phyloP scores from a whole-genome alignment of 441 rosid species.

The Oxalis stricta region DNA sequence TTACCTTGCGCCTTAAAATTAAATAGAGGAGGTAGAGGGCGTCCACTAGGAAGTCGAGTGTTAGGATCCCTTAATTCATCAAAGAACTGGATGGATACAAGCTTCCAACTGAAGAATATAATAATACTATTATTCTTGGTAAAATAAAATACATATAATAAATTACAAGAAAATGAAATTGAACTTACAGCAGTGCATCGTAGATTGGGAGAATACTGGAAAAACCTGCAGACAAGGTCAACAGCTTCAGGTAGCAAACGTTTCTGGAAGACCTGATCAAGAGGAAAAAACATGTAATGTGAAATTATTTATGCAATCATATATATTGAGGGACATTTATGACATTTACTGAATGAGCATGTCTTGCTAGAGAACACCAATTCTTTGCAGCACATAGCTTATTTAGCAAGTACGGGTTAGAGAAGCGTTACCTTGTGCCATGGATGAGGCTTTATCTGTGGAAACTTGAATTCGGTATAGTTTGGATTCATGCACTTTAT shows the following conservation, averaged over 20 bases:
- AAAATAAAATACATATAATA: too few relatives aligned
- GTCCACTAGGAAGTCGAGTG: slow-evolving; percentile 85
- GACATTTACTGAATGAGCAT: too few relatives aligned
- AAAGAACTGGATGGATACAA: slow-evolving; percentile 81
- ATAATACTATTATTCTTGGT: background rate
- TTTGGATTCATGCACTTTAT: slow-evolving; percentile 99
- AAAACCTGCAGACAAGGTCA: slow-evolving; percentile 89
- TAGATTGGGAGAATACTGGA: slow-evolving; percentile 96
- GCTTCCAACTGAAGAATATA: slow-evolving; percentile 58
- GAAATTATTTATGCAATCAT: too few relatives aligned
- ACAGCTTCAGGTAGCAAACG: slow-evolving; percentile 95
- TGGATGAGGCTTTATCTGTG: slow-evolving; percentile 98
- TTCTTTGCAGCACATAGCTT: too few relatives aligned
- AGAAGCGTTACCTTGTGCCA: slow-evolving; percentile 79
- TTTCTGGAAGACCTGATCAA: slow-evolving; percentile 86
- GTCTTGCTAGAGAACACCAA: too few relatives aligned
- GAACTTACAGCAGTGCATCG: slow-evolving; percentile 93
- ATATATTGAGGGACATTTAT: too few relatives aligned
- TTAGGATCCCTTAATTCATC: slow-evolving; percentile 89
- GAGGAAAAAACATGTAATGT: too few relatives aligned
- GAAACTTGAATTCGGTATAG: slow-evolving; percentile 93
- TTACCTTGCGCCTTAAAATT: slow-evolving; percentile 76
- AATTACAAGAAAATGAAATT: background rate
- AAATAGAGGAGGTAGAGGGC: slow-evolving; percentile 91
- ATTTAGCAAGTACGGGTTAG: background rate